These are phyloP conservation scores for Cercospora sojina DNA, from an alignment of 2,329 filamentous ascomycete genomes.

Conservation along the genomic window DNA sequence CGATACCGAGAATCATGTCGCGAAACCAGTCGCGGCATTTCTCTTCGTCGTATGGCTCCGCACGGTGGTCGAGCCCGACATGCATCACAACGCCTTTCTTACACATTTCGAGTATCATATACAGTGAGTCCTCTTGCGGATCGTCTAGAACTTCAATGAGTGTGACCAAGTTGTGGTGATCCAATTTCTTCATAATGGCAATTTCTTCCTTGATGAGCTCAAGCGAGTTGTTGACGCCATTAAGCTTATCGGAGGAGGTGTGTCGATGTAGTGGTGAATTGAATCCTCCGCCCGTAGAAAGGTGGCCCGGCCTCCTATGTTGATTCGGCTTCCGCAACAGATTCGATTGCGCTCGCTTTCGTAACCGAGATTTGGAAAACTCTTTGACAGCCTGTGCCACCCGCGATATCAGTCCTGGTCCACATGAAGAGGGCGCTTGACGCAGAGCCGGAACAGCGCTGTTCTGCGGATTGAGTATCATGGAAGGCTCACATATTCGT, in stretches of 20 bases:
- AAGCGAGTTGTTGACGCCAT: slow-evolving; percentile 67
- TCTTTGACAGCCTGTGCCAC: slow-evolving; percentile 81
- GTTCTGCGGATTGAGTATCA: background rate
- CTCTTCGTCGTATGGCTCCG: slow-evolving; percentile 79
- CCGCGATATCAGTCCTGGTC: slow-evolving; percentile 20
- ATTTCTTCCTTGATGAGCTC: slow-evolving; percentile 93
- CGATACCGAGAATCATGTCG: slow-evolving; percentile 89
- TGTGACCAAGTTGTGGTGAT: slow-evolving; percentile 90
- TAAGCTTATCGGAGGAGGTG: slow-evolving; percentile 49
- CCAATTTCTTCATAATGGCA: slow-evolving; percentile 97
- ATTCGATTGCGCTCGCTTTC: slow-evolving; percentile 87
- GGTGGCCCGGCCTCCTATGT: slow-evolving; percentile 53
- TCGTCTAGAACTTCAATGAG: slow-evolving; percentile 94
- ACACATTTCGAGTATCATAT: slow-evolving; percentile 99
- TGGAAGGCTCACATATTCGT: slow-evolving; percentile 74
- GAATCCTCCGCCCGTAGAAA: slow-evolving; percentile 55
- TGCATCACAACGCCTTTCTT: slow-evolving; percentile 98
- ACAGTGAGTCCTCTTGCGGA: slow-evolving; percentile 90
- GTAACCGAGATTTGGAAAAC: slow-evolving; percentile 88
- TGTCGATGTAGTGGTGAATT: slow-evolving; percentile 65
- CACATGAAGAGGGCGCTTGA: background rate
- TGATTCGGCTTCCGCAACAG: slow-evolving; percentile 67
- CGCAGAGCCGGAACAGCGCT: slow-evolving; percentile 10
- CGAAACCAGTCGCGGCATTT: slow-evolving; percentile 88
- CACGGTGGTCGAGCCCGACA: slow-evolving; percentile 79